phyloP scores from a whole-genome alignment of 768 basidiomycete species.

The Auriscalpium vulgare region DNA sequence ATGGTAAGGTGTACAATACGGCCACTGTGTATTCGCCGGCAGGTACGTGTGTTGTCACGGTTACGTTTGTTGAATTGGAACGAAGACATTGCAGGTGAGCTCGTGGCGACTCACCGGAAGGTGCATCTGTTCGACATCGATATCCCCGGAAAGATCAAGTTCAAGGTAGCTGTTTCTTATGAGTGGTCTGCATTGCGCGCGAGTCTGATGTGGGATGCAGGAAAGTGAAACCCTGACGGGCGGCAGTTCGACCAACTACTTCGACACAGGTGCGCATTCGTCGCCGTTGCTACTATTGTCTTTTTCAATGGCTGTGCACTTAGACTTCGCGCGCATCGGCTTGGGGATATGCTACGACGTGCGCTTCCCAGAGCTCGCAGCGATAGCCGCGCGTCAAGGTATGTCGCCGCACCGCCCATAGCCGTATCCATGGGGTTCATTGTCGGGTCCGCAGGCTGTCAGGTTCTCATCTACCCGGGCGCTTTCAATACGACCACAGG shows the following conservation, averaged over 20 bases:
- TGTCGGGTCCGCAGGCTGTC: slow-evolving; percentile 49
- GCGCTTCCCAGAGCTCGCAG: slow-evolving; percentile 89
- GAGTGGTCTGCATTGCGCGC: neutral
- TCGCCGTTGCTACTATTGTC: neutral
- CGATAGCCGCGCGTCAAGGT: slow-evolving; percentile 86
- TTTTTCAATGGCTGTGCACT: neutral
- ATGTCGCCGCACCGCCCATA: slow-evolving; percentile 5
- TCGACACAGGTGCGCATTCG: slow-evolving; percentile 62
- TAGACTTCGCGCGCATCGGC: slow-evolving; percentile 96
- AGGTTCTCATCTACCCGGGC: slow-evolving; percentile 84
- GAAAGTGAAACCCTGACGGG: slow-evolving; percentile 84
- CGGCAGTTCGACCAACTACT: slow-evolving; percentile 64
- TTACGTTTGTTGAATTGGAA: neutral
- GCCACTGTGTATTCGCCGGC: slow-evolving; percentile 83
- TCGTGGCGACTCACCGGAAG: slow-evolving; percentile 87
- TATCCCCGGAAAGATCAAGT: slow-evolving; percentile 85
- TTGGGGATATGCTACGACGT: slow-evolving; percentile 96
- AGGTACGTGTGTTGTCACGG: slow-evolving; percentile 32
- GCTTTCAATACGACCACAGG: slow-evolving; percentile 97
- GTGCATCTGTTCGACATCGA: slow-evolving; percentile 98
- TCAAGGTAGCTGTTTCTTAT: slow-evolving; percentile 46
- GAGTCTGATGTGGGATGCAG: slow-evolving; percentile 29
- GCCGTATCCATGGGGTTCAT: neutral
- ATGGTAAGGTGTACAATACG: slow-evolving; percentile 83
- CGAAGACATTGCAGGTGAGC: slow-evolving; percentile 45